Percentiles rank a stretch among this genome's conserved stretches.
These are phyloP conservation scores for Mollisiaceae sp. DNA, from an alignment of 2,329 filamentous ascomycete genomes.

Conservation along the genomic window DNA sequence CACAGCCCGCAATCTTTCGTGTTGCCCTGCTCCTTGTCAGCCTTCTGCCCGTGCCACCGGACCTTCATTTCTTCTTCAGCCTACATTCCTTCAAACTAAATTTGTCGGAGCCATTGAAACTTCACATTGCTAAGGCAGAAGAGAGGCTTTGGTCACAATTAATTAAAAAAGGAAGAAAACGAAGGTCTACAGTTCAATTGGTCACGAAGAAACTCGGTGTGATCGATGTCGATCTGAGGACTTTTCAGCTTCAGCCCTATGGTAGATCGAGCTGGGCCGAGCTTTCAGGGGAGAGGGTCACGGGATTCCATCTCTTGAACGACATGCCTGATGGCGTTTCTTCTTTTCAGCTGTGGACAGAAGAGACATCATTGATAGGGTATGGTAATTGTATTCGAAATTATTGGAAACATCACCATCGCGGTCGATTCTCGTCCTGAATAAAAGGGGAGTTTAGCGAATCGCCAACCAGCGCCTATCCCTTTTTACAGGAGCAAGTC, in stretches of 20 bases:
- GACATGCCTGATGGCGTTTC: background rate
- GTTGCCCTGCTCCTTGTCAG: background rate
- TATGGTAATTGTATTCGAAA: background rate
- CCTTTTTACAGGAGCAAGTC: too few relatives aligned
- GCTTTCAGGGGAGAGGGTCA: background rate
- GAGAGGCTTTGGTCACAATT: background rate
- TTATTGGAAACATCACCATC: background rate
- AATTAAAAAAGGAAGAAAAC: background rate
- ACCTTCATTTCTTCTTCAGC: background rate
- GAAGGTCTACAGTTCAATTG: background rate
- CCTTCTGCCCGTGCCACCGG: background rate
- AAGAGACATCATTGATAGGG: background rate
- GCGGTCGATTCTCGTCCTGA: too few relatives aligned
- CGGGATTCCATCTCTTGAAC: background rate
- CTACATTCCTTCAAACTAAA: background rate
- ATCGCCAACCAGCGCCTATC: too few relatives aligned
- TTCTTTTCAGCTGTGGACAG: background rate
- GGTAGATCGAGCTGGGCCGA: background rate
- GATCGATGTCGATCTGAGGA: background rate
- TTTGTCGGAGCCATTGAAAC: background rate
- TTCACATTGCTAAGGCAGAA: background rate
- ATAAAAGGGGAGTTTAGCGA: too few relatives aligned
- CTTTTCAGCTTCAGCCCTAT: slow-evolving; percentile 2
- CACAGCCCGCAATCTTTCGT: background rate
- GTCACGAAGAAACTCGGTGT: background rate